Base-by-base conservation (phyloP, 2,329 filamentous ascomycete genomes). In the Penicillium sclerotigenum region DNA sequence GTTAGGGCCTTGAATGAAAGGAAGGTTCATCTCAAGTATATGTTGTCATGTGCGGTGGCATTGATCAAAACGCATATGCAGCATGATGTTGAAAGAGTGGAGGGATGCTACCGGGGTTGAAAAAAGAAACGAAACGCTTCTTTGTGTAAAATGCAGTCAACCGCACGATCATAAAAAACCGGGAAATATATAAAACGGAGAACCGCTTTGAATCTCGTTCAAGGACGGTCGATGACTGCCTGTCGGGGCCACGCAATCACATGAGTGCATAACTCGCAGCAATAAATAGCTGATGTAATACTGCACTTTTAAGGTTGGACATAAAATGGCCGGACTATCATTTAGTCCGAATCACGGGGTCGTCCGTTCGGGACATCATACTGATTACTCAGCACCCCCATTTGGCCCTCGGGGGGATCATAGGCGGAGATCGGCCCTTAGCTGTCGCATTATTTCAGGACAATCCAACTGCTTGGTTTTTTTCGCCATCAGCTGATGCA, bases 11-110 rank as follows among this genome's bases (percentile, higher is more conserved):
- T 54, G 57, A 49, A 47, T 52, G 26, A 49, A 56, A 54, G 47
- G 45, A 49, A 64, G 42, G 55, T 53, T 60, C 61, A 65, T 64
- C 50, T 57, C 51, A 62, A 45, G 58, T 60, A 58, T 43, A 50
- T 29, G 37, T 36, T 54, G 28, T 54, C 52, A 54, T 54, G 37
- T 50, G 37, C 18, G 37, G 47, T 55, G 50, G 54, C 54, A 57
- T 58, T 57, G 58, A 52, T 52, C 29, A 24, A 47, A 20, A 50
- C 28, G 20, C 49, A 40, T 50, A 53, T 59, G 51, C 45, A 55
- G 59, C 61, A 64, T 64, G 38, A 51, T 56, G 57, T 36, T 38
- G 40, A 51, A 50, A 18, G 22, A 33, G 20, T 24, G 29, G 40
- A 31, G 14, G 29, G 38, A 36, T 31, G 9, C 11, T 47, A 11